A percentile compares a stretch with the other conserved stretches of the same genome.
Conservation (phyloP, 2,329 filamentous ascomycete species). For the Hypoxylon sp. region DNA sequence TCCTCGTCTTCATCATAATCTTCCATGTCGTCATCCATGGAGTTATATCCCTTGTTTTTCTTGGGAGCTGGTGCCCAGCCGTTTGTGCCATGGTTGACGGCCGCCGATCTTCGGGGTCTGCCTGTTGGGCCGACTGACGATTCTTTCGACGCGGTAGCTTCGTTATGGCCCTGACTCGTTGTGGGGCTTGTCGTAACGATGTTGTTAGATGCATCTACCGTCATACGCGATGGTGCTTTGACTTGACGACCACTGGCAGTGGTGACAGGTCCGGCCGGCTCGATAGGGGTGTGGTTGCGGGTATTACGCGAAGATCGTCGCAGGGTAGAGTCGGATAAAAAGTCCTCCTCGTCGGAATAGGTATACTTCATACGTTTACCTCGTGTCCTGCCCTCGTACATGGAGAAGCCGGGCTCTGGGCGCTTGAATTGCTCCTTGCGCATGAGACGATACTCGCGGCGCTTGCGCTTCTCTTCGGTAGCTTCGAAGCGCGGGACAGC, state of each 20-base stretch:
- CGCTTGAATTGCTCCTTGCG: conserved; percentile 90
- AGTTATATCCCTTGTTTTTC: conserved; percentile 68
- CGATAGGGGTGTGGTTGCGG: conserved; percentile 79
- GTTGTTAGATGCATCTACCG: conserved; percentile 69
- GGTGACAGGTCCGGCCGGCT: conserved; percentile 72
- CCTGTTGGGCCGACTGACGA: conserved; percentile 62
- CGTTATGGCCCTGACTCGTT: conserved; percentile 48
- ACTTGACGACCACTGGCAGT: conserved; percentile 93
- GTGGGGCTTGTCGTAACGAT: conserved; percentile 61
- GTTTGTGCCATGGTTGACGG: conserved; percentile 65
- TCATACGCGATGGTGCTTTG: conserved; percentile 75
- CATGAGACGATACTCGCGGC: conserved; percentile 89
- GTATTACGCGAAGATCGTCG: conserved; percentile 83
- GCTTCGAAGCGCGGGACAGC: conserved; percentile 93
- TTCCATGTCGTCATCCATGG: conserved; percentile 62
- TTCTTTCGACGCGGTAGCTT: conserved; percentile 57
- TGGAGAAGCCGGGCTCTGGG: conserved; percentile 89
- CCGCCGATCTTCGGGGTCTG: conserved; percentile 67
- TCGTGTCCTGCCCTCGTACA: conserved; percentile 95
- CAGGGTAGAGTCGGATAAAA: conserved; percentile 74
- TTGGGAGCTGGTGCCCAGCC: conserved; percentile 61
- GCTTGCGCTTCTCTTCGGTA: conserved; percentile 95
- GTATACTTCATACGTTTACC: conserved; percentile 98
- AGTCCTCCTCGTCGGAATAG: conserved; percentile 89
- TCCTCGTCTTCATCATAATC: conserved; percentile 72